Percentiles rank a stretch among this genome's conserved stretches.
phyloP scores from a whole-genome alignment of 2,329 filamentous ascomycete species.

The Elsinoe arachidis region DNA sequence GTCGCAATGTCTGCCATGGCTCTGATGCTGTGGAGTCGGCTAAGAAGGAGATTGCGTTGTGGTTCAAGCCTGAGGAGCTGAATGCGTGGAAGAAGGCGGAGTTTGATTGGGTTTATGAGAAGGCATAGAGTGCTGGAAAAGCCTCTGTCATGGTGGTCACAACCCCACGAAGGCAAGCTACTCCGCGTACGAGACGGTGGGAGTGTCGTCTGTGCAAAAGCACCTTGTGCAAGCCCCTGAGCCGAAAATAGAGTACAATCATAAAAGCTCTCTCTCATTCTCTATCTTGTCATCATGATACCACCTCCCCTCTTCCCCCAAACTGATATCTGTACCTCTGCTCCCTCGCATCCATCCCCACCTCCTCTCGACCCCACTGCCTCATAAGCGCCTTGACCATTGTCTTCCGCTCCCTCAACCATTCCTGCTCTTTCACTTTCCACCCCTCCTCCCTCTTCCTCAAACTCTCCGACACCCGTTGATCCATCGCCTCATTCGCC shows the following conservation, averaged over 20 bases:
- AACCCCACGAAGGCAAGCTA: background rate
- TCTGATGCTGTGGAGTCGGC: conserved; percentile 98
- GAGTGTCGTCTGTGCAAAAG: too few species aligned
- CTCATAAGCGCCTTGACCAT: conserved; percentile 54
- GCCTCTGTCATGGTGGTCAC: background rate
- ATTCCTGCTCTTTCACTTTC: conserved; percentile 12
- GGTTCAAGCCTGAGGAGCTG: conserved; percentile 88
- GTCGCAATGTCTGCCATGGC: conserved; percentile 99
- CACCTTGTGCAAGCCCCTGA: too few species aligned
- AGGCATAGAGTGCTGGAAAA: conserved; percentile 33
- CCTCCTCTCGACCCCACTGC: conserved; percentile 64
- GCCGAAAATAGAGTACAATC: background rate
- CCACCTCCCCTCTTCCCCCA: conserved; percentile 2
- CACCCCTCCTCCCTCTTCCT: conserved; percentile 6
- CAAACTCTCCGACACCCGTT: conserved; percentile 1
- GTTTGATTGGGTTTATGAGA: conserved; percentile 97
- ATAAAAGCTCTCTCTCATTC: conserved; percentile 1
- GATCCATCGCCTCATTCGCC: conserved; percentile 19
- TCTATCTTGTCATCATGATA: background rate
- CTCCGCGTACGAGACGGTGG: background rate
- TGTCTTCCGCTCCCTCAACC: conserved; percentile 24
- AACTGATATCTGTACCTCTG: conserved; percentile 30
- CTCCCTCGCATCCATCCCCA: conserved; percentile 19
- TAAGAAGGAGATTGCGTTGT: conserved; percentile 98
- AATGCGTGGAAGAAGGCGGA: conserved; percentile 75